Base-by-base conservation (phyloP, 441 rosid genomes). In the Eruca vesicaria region DNA sequence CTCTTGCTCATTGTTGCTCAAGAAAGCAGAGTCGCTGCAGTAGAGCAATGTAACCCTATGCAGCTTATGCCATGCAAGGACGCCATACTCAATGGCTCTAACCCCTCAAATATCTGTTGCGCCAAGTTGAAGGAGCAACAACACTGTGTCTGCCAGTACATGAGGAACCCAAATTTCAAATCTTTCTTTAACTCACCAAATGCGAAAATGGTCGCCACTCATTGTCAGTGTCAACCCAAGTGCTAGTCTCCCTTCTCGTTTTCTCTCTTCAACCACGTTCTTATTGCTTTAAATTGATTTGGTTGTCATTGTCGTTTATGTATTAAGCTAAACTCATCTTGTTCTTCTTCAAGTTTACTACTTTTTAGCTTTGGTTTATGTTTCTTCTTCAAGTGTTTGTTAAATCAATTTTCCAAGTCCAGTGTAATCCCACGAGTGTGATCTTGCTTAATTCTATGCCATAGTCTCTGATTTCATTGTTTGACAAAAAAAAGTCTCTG, bases 141-240 rank as follows among this genome's bases (percentile, higher is more conserved):
- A 79, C 98, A 93, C 58, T 95, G 99, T 74, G 89, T 93, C 72
- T 95, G 97, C 89, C 81, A 86, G 45, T 95, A 95, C 85, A 83
- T 93, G 63, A 83, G 66, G 74, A 87, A 92, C 71, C 97, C 94
- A 0, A 80, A 57, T 2, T 85, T 95, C 61, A 84, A 77, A 83
- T 83, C 83, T 78, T 86, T 89, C 48, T 81, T 92, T 19, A 81
- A 86, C 83, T 75, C 91, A 31, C 94, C 96, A 6, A 92, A 92
- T 78, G 98, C 99, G 58, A 92, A 86, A 87, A 92, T 78, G 52
- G 92, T 95, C 43, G 94, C 98, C 3, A 70, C 7, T 68, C 77
- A 87, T 67, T 95, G 99, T 55, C 88, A 92, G 7, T 87, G 88
- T 74, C 88, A 80, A 72, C 98, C 99, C 65, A 88, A 79, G 81